Conservation (phyloP, 768 basidiomycete genomes). For the Cytidiella melzeri region DNA sequence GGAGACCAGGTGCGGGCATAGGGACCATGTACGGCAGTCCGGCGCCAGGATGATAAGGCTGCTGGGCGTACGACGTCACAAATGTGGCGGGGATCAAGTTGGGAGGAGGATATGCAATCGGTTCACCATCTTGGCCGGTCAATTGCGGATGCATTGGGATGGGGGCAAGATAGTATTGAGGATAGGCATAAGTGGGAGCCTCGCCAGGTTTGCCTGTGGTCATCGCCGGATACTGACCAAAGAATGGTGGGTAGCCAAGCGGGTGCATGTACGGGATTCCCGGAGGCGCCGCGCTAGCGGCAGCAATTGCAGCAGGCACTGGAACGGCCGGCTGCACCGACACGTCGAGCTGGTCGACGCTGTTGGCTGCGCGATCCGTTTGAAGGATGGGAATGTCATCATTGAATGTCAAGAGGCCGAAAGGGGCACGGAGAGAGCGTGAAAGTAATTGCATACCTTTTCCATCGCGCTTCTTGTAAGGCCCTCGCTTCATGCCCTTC, state of each 20-base stretch:
- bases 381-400: constrained; percentile 14
- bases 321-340: constrained; percentile 37
- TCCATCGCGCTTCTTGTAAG: constrained; percentile 95
- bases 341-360: constrained; percentile 39
- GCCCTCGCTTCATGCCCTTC: constrained; percentile 80
- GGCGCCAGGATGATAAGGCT: constrained; percentile 32
- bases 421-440: constrained; percentile 7
- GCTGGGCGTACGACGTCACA: constrained; percentile 39
- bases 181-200: constrained; percentile 42
- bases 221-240: constrained; percentile 43
- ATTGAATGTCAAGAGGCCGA: constrained; percentile 9
- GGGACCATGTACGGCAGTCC: constrained; percentile 40
- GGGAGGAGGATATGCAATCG: constrained; percentile 31
- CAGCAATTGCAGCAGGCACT: constrained; percentile 36
- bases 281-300: constrained; percentile 32
- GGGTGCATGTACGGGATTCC: constrained; percentile 44
- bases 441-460: constrained; percentile 54
- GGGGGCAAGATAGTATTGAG: constrained; percentile 40
- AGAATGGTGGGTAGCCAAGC: constrained; percentile 49
- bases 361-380: constrained; percentile 51
- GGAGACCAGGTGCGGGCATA: constrained; percentile 14
- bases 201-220: constrained; percentile 46
- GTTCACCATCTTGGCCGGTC: constrained; percentile 37
- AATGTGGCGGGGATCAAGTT: constrained; percentile 42
- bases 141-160: constrained; percentile 35